phyloP scores from a whole-genome alignment of 1,139 yeast species.

The Candida neerlandica region DNA sequence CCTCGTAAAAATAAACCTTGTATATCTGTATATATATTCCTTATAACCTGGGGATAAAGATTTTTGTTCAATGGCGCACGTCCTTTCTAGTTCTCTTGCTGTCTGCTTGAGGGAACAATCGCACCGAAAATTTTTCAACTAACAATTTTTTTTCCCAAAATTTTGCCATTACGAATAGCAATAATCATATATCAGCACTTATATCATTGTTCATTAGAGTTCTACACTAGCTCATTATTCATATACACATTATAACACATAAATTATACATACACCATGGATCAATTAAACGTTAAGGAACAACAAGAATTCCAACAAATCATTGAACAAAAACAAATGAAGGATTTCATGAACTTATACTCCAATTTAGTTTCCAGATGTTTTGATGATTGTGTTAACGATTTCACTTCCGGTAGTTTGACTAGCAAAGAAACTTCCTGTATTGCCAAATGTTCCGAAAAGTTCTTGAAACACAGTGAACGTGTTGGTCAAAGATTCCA shows the following conservation, averaged over 20 bases:
- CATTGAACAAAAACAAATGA: constrained; percentile 97
- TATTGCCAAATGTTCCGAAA: constrained; percentile 90
- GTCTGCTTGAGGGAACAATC: too few species aligned
- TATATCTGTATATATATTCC: too few species aligned
- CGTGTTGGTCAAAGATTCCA: constrained; percentile 99
- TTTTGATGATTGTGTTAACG: constrained; percentile 96
- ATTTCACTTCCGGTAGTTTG: constrained; percentile 89
- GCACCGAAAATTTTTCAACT: constrained; percentile 8
- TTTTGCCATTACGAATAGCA: too few species aligned
- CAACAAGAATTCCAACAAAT: constrained; percentile 95
- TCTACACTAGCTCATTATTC: too few species aligned
- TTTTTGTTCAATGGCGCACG: too few species aligned
- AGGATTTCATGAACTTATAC: constrained; percentile 95
- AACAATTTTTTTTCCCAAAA: too few species aligned
- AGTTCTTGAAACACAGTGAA: constrained; percentile 97
- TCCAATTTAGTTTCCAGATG: constrained; percentile 95
- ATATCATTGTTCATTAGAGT: too few species aligned
- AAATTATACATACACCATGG: constrained; percentile 46
- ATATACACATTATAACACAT: neutral
- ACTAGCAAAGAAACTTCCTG: constrained; percentile 84
- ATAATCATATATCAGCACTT: neutral
- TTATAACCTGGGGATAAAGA: neutral
- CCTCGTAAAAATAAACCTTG: constrained; percentile 4
- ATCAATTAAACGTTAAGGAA: constrained; percentile 84
- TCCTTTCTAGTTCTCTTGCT: too few species aligned